Evolutionary conservation across 2,329 filamentous ascomycete genomes (phyloP).

Genomic region (Fusarium annulatum): DNA sequence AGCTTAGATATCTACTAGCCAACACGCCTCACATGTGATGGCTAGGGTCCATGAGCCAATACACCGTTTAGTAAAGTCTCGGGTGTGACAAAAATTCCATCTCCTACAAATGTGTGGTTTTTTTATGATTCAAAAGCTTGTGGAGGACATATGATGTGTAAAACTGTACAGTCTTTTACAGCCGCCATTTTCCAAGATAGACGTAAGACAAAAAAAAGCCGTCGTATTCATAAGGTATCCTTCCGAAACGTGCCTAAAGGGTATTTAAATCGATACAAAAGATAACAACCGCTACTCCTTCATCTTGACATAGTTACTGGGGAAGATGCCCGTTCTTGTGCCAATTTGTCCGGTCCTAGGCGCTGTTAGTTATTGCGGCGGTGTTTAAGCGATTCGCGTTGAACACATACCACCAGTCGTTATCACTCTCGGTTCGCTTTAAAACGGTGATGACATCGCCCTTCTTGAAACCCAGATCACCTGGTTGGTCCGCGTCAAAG

Average conservation of each 20-base stretch:
- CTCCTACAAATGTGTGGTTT: neutral
- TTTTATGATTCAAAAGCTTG: neutral
- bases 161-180: slow-evolving; percentile 5
- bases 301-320: slow-evolving; percentile 81
- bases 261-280: slow-evolving; percentile 39
- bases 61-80: neutral
- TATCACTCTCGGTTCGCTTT: slow-evolving; percentile 92
- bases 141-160: neutral
- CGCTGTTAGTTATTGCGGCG: neutral
- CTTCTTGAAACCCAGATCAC: slow-evolving; percentile 96
- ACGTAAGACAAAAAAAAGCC: slow-evolving; percentile 16
- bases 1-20: neutral
- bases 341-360: slow-evolving; percentile 88
- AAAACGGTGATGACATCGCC: slow-evolving; percentile 94
- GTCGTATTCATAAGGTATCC: slow-evolving; percentile 10
- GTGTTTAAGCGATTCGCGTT: neutral
- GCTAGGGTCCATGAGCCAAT: neutral
- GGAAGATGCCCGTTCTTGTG: slow-evolving; percentile 89
- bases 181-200: neutral
- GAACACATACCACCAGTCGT: slow-evolving; percentile 86
- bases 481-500: slow-evolving; percentile 93
- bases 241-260: slow-evolving; percentile 33
- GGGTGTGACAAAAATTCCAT: neutral
- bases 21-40: neutral
- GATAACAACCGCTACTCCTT: slow-evolving; percentile 55